These are phyloP conservation scores for Gonium pectorale DNA, from an alignment of 139 green algal genomes.

Conservation along the genomic window DNA sequence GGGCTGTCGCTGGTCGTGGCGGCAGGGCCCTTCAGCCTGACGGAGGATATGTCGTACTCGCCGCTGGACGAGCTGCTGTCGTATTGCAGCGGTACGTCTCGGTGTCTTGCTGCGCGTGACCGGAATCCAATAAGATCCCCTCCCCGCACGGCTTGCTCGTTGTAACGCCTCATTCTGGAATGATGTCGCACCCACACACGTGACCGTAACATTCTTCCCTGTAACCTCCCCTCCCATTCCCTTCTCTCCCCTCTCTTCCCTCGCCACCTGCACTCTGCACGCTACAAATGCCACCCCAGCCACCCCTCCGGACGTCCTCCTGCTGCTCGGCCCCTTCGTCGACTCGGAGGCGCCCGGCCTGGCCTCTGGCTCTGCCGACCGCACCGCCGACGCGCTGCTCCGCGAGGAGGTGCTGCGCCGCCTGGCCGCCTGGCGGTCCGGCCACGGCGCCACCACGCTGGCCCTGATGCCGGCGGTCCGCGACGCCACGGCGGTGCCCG, in stretches of 20 bases:
- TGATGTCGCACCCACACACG: no score
- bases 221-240: no score
- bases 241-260: neutral
- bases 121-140: no score
- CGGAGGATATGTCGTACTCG: slow-evolving; percentile 77
- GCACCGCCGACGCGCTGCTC: slow-evolving; percentile 85
- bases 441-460: slow-evolving; percentile 57
- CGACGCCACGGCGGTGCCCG: slow-evolving; percentile 61
- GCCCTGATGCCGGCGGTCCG: slow-evolving; percentile 83
- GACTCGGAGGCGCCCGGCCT: slow-evolving; percentile 87
- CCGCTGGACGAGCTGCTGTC: slow-evolving; percentile 84
- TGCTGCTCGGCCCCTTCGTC: slow-evolving; percentile 94
- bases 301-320: slow-evolving; percentile 73
- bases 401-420: slow-evolving; percentile 55
- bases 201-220: no score
- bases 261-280: no score
- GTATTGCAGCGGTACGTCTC: slow-evolving; percentile 62
- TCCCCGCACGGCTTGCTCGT: no score
- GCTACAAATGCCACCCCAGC: slow-evolving; percentile 40
- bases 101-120: no score
- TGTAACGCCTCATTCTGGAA: no score
- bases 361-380: slow-evolving; percentile 67
- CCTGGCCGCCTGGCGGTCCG: slow-evolving; percentile 60
- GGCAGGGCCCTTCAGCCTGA: slow-evolving; percentile 75
- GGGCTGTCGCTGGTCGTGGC: slow-evolving; percentile 71